phyloP scores from a whole-genome alignment of 2,329 filamentous ascomycete species.

The Aspergillus ochraceus region DNA sequence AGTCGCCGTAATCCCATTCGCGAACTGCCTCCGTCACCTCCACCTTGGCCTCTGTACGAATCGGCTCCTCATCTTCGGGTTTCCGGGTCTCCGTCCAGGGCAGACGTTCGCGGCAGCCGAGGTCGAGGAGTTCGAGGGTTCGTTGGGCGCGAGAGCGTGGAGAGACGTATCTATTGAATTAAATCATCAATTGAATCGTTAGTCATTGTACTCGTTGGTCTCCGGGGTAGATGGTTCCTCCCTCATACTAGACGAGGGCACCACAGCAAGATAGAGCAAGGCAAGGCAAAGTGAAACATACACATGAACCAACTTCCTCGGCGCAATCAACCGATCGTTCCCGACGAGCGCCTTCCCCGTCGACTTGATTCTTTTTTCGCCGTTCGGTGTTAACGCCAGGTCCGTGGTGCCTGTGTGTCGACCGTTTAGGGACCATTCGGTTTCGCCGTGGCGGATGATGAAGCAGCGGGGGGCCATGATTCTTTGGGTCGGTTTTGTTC shows the following conservation, averaged over 20 bases:
- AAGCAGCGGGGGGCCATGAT: conserved; percentile 69
- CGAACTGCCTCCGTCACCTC: conserved; percentile 71
- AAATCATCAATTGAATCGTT: too few species aligned
- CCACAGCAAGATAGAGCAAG: too few species aligned
- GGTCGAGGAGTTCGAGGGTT: conserved; percentile 83
- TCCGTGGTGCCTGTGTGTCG: conserved; percentile 84
- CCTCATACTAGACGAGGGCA: background rate
- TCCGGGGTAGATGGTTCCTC: too few species aligned
- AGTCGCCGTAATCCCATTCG: conserved; percentile 87
- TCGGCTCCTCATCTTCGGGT: conserved; percentile 34
- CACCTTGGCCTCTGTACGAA: conserved; percentile 60
- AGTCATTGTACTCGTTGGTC: too few species aligned
- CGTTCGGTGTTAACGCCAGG: conserved; percentile 78
- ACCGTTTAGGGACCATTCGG: conserved; percentile 88
- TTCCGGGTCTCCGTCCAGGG: conserved; percentile 61
- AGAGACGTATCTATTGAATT: conserved; percentile 67
- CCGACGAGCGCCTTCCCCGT: conserved; percentile 85
- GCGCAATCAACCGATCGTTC: conserved; percentile 79
- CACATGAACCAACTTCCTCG: conserved; percentile 79
- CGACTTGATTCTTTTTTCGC: conserved; percentile 71
- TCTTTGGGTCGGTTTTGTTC: background rate
- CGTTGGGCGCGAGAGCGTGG: conserved; percentile 80
- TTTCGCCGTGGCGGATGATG: conserved; percentile 87
- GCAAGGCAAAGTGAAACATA: conserved; percentile 51
- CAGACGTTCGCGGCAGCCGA: conserved; percentile 67